phyloP scores from a whole-genome alignment of 306 rosid genomes.

The Vigna trinervia region DNA sequence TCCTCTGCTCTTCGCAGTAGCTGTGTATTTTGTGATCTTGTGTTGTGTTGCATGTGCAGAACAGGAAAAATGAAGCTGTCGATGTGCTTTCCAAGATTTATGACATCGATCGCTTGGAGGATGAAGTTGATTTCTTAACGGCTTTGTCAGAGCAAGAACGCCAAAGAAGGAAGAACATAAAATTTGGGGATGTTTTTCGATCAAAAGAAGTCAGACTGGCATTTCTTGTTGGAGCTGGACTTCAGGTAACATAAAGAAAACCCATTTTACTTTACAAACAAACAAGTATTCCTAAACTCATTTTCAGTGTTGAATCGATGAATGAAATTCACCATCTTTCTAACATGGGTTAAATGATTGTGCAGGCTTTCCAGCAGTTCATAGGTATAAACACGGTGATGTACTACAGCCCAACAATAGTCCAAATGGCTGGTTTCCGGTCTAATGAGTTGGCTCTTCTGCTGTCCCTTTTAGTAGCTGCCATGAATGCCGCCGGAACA shows the following conservation, averaged over 20 bases:
- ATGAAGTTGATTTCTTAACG: constrained; percentile 71
- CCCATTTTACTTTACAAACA: too few relatives aligned
- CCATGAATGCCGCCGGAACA: constrained; percentile 78
- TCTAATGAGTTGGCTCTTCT: constrained; percentile 81
- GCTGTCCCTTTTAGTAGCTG: constrained; percentile 76
- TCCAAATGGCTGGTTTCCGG: constrained; percentile 84
- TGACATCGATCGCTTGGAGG: constrained; percentile 69
- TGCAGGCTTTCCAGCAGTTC: constrained; percentile 89
- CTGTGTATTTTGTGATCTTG: background rate
- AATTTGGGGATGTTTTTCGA: constrained; percentile 58
- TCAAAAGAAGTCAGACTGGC: constrained; percentile 75
- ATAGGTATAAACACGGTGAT: constrained; percentile 88
- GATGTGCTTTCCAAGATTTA: constrained; percentile 77
- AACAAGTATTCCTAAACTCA: too few relatives aligned
- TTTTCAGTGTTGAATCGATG: too few relatives aligned
- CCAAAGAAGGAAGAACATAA: constrained; percentile 48
- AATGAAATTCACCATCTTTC: too few relatives aligned
- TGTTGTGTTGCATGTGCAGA: constrained; percentile 47
- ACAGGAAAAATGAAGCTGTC: constrained; percentile 66
- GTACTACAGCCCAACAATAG: constrained; percentile 94
- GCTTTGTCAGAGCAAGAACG: constrained; percentile 68
- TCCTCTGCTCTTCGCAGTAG: background rate
- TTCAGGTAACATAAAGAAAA: constrained; percentile 56
- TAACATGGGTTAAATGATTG: background rate
- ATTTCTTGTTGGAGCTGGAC: constrained; percentile 84